Evolutionary conservation across 2,329 filamentous ascomycete species (phyloP), one percentile per base, ranked within the genome.

Genomic region (Phaeoacremonium minimum): DNA sequence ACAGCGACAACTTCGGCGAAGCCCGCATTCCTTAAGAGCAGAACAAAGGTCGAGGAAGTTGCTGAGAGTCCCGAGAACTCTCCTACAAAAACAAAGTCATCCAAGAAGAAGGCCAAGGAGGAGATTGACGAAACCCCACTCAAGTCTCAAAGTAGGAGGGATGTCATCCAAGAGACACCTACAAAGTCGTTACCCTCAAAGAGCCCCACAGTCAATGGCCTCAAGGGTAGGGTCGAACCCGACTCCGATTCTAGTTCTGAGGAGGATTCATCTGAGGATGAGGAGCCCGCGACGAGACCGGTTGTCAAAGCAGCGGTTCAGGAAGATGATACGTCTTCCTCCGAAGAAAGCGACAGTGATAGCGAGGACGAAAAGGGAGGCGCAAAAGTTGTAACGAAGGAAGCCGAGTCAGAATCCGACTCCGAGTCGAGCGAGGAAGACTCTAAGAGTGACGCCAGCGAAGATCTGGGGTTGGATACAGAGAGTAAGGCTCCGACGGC

Each of bases 381-480:
- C 2, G 22, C 22, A n/a, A 26, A n/a, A 26, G 22, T n/a, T 9
- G n/a, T 9, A 26, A n/a, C 22, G 22, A 26, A n/a, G 22, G 22
- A 26, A n/a, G 9, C 22, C 22, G 22, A 26, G 9, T 26, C 22
- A n/a, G 22, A 26, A n/a, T 26, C 22, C 22, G 22, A 26, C 14
- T 42, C 40, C 8, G 40, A 38, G 15, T 46, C 45, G 7, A 58
- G 47, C 43, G 55, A 56, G 18, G 28, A 15, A 16, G 33, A 20
- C n/a, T n/a, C n/a, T n/a, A n/a, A n/a, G n/a, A n/a, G n/a, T n/a
- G n/a, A n/a, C n/a, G n/a, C n/a, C n/a, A n/a, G n/a, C n/a, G n/a
- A n/a, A n/a, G n/a, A n/a, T n/a, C n/a, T n/a, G n/a, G n/a, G n/a
- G n/a, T n/a, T n/a, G n/a, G n/a, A n/a, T n/a, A n/a, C n/a, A n/a